phyloP scores from a whole-genome alignment of 495 filamentous ascomycete species.

The Paragyromitra xinjiangensis region DNA sequence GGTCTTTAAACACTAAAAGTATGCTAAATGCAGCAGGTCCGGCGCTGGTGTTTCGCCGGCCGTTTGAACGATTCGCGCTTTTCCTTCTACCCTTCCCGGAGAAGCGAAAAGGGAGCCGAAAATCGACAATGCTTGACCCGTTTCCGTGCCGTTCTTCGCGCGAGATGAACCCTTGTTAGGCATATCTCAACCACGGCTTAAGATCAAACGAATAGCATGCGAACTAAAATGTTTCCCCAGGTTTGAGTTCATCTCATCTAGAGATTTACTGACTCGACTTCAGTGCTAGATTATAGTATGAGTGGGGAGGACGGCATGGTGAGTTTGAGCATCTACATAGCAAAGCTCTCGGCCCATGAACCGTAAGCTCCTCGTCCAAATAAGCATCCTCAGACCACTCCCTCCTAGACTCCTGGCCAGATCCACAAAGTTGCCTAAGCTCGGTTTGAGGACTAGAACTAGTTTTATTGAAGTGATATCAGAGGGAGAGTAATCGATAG shows the following conservation, averaged over 20 bases:
- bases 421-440: not conserved
- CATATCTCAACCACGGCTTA: constrained; percentile 24
- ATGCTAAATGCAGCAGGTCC: constrained; percentile 35
- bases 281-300: not conserved
- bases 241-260: constrained; percentile 20
- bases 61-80: not conserved
- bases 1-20: not conserved
- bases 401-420: not conserved
- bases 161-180: constrained; percentile 43
- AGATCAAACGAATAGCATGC: constrained; percentile 26
- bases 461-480: not conserved
- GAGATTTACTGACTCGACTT: not conserved
- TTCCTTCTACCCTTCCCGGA: not conserved
- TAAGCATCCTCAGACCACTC: not conserved
- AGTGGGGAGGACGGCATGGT: not conserved
- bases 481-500: constrained; percentile 18
- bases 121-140: constrained; percentile 12
- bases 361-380: not conserved
- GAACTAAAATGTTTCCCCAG: constrained; percentile 22
- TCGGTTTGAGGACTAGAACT: constrained; percentile 1
- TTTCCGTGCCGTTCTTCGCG: constrained; percentile 28
- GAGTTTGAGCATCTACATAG: not conserved
- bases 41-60: constrained; percentile 1
- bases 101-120: constrained; percentile 15
- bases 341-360: not conserved